Percentiles rank a stretch among this genome's conserved stretches.
Conservation (phyloP, 2,329 filamentous ascomycete species). For the Ophiocordyceps camponoti-floridani region DNA sequence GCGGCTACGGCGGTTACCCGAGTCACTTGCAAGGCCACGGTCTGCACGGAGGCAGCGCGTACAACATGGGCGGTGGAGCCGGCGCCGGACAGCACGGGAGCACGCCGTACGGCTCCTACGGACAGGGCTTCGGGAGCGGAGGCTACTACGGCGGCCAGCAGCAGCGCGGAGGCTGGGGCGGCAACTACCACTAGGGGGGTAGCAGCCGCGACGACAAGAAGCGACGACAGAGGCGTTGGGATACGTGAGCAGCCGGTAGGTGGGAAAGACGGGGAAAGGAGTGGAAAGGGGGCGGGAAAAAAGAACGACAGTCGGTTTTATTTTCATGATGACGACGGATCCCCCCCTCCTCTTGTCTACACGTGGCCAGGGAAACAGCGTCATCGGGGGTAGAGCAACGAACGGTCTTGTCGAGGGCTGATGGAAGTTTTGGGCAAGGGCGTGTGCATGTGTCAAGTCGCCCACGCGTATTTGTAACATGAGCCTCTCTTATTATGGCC, state of each 20-base stretch:
- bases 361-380: neutral
- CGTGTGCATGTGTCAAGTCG: neutral
- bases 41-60: constrained; percentile 35
- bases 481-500: neutral
- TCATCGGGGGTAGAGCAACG: neutral
- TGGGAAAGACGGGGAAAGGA: neutral
- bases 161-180: constrained; percentile 38
- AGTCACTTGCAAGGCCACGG: constrained; percentile 34
- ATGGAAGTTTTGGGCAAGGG: neutral
- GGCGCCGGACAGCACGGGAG: constrained; percentile 33
- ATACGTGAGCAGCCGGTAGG: neutral
- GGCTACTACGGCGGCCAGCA: constrained; percentile 17
- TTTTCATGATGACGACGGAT: too few relatives aligned
- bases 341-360: neutral
- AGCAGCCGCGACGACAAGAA: constrained; percentile 11
- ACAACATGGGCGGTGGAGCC: constrained; percentile 33
- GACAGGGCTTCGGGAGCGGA: constrained; percentile 26
- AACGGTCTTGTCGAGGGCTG: neutral
- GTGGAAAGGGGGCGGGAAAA: neutral
- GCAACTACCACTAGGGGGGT: constrained; percentile 36
- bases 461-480: neutral
- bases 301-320: too few relatives aligned
- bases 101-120: constrained; percentile 35
- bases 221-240: constrained; percentile 14
- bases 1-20: constrained; percentile 34